Base-by-base conservation (phyloP, 192 early-diverging fungal genomes). In the Rhizoclosmatium sp. region DNA sequence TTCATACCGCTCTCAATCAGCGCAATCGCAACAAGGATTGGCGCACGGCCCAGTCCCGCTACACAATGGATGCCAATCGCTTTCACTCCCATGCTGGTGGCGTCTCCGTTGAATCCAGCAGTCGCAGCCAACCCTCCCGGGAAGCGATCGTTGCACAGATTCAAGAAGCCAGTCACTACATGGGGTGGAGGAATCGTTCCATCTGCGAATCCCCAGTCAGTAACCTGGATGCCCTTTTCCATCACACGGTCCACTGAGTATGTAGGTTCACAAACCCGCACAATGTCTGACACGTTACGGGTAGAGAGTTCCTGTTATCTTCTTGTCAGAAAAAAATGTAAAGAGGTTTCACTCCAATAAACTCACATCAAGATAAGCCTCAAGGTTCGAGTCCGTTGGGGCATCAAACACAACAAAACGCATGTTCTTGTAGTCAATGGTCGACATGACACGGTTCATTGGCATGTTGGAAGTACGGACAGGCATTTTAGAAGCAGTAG, bases 261-360 rank as follows among this genome's bases (percentile, higher is more conserved):
- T n/a, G 94, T 94, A 3, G 94, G 92, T 64, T 95, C 93, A 76
- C 94, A 94, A 1, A 92, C 92, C n/a, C 94, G 87, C 16, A 95
- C 93, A 12, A 95, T 92, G 62, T 95, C 93, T 16, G 87, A 92
- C 2, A 92, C 91, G 49, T 86, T 80, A 59, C 89, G 88, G 54
- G 83, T 83, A 62, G 86, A 82, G 62, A 95, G 87, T 86, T 95
- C 93, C 90, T 93, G 71, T 19, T 4, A n/a, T 3, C 66, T 54
- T 44, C 10, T 62, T 58, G 12, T 5, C 49, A 65, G 48, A 19
- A 76, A 76, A 54, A 62, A 69, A 68, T n/a, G 73, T 56, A 41
- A 47, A 59, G 54, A 59, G 45, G 3, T 42, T 23, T 47, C 16
- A 40, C 69, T 47, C 62, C 16, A 19, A 65, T 10, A 47, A 76